phyloP scores from a whole-genome alignment of 2,329 filamentous ascomycete genomes.

The Stagonosporopsis chrysanthemi region DNA sequence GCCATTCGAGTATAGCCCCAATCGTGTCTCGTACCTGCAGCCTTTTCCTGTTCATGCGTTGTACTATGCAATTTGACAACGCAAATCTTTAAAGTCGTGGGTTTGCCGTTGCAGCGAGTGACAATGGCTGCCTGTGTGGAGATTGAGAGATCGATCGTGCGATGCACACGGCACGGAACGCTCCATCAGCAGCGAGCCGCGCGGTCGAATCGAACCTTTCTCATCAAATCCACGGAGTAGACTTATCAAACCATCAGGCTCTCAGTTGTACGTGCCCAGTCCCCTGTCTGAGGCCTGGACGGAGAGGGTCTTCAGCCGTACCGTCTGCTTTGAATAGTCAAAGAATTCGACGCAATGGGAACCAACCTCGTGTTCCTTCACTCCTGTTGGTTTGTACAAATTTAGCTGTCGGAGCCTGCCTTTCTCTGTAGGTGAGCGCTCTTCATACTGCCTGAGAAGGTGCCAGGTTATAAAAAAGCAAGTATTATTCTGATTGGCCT shows the following conservation, averaged over 20 bases:
- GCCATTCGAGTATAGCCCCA: neutral
- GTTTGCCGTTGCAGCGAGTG: too few relatives aligned
- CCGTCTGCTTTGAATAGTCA: too few relatives aligned
- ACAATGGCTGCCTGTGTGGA: neutral
- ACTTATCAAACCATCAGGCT: neutral
- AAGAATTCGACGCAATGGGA: too few relatives aligned
- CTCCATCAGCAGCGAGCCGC: neutral
- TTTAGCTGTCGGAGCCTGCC: too few relatives aligned
- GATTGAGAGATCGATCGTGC: neutral
- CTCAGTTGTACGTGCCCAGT: neutral
- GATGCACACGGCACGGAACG: neutral
- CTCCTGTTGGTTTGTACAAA: too few relatives aligned
- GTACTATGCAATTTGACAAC: neutral
- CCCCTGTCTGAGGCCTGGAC: neutral
- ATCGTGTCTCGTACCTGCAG: slow-evolving; percentile 3
- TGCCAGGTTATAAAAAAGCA: too few relatives aligned
- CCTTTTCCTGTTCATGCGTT: neutral
- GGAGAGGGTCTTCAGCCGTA: neutral
- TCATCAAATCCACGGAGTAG: neutral
- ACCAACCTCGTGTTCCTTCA: too few relatives aligned
- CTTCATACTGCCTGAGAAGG: too few relatives aligned
- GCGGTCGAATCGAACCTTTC: neutral
- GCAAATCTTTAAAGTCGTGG: neutral
- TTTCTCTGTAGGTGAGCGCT: too few relatives aligned
- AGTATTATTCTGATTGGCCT: too few relatives aligned